phyloP scores from a whole-genome alignment of 2,329 filamentous ascomycete genomes.

The Endoconidiophora polonica region DNA sequence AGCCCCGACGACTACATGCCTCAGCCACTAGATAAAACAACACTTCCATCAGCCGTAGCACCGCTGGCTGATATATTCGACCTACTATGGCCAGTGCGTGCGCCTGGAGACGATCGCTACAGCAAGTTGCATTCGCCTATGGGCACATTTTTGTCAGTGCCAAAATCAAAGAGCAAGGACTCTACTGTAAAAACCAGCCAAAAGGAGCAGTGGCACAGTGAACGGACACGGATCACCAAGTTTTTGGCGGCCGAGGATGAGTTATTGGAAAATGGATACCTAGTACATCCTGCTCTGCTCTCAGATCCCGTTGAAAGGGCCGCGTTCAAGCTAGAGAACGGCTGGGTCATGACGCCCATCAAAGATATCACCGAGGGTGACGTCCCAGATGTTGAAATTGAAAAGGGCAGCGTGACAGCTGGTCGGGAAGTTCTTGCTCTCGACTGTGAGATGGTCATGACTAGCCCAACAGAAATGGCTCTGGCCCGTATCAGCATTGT shows the following conservation, averaged over 20 bases:
- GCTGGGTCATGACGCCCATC: slow-evolving; percentile 72
- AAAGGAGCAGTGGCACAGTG: slow-evolving; percentile 51
- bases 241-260: slow-evolving; percentile 60
- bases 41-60: slow-evolving; percentile 37
- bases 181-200: slow-evolving; percentile 36
- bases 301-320: slow-evolving; percentile 39
- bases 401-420: slow-evolving; percentile 68
- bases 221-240: slow-evolving; percentile 65
- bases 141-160: slow-evolving; percentile 63
- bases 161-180: slow-evolving; percentile 41
- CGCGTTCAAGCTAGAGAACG: slow-evolving; percentile 25
- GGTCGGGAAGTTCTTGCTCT: slow-evolving; percentile 66
- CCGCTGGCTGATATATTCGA: slow-evolving; percentile 69
- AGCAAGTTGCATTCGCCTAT: slow-evolving; percentile 75
- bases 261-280: slow-evolving; percentile 67
- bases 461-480: slow-evolving; percentile 60
- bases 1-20: slow-evolving; percentile 46
- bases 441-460: slow-evolving; percentile 97
- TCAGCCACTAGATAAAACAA: slow-evolving; percentile 31
- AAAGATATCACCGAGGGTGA: slow-evolving; percentile 47
- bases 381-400: slow-evolving; percentile 51
- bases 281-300: slow-evolving; percentile 65
- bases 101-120: slow-evolving; percentile 70
- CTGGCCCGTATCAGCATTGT: slow-evolving; percentile 81
- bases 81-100: slow-evolving; percentile 76